Conservation (phyloP, 208 protist species). For the Wallacemonas sp. region DNA sequence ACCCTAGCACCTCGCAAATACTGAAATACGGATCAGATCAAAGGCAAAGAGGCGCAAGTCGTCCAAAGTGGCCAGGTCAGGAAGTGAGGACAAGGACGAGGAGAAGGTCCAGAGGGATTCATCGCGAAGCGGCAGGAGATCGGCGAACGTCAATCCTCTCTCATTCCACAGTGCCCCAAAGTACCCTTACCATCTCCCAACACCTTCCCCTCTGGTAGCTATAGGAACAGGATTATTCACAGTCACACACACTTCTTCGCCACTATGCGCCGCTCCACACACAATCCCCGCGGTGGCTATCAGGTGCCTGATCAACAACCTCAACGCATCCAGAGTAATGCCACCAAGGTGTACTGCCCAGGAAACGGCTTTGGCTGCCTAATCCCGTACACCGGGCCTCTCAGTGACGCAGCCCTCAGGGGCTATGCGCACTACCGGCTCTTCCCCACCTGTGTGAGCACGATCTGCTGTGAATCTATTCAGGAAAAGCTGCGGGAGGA, state of each 20-base stretch:
- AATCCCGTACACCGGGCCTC: neutral
- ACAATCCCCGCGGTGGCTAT: too few species aligned
- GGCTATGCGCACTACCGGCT: neutral
- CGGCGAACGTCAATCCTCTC: neutral
- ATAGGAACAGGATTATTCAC: neutral
- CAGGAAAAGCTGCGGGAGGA: neutral
- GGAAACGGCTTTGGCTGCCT: neutral
- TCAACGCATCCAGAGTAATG: neutral
- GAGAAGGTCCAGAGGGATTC: too few species aligned
- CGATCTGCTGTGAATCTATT: neutral
- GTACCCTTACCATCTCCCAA: too few species aligned
- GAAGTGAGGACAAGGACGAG: too few species aligned
- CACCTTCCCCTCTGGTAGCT: too few species aligned
- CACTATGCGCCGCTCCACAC: too few species aligned
- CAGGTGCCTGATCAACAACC: too few species aligned
- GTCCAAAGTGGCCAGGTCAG: too few species aligned
- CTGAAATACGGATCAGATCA: too few species aligned
- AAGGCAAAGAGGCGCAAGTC: too few species aligned
- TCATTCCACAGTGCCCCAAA: neutral
- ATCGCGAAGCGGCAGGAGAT: too few species aligned
- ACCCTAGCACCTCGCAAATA: too few species aligned
- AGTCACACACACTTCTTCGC: neutral
- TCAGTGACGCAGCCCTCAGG: neutral
- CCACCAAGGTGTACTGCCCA: neutral
- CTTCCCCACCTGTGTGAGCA: neutral